phyloP scores from a whole-genome alignment of 805 yeast genomes.

The Priceomyces medius region DNA sequence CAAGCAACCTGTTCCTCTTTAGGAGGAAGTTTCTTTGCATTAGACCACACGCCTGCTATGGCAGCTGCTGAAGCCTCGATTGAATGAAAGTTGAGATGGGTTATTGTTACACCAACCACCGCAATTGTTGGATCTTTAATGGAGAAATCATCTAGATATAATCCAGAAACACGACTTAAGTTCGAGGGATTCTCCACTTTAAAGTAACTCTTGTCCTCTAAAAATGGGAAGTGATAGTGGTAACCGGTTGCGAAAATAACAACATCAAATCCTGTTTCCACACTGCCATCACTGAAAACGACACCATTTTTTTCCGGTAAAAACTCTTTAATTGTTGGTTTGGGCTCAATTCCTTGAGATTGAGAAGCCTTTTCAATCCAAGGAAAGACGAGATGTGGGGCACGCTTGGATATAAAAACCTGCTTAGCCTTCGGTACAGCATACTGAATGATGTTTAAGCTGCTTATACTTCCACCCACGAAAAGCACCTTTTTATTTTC shows the following conservation, averaged over 20 bases:
- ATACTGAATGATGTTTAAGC: conserved; percentile 46
- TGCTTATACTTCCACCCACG: conserved; percentile 43
- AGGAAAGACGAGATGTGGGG: conserved; percentile 26
- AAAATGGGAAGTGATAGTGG: conserved; percentile 46
- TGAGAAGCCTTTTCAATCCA: conserved; percentile 41
- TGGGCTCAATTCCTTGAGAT: conserved; percentile 30
- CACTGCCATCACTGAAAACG: conserved; percentile 25
- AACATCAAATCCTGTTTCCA: conserved; percentile 30
- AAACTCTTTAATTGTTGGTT: conserved; percentile 25
- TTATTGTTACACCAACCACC: conserved; percentile 38
- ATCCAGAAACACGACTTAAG: conserved; percentile 35
- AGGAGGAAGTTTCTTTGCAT: conserved; percentile 36
- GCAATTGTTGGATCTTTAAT: conserved; percentile 45
- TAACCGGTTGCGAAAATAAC: conserved; percentile 53
- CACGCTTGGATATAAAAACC: conserved; percentile 26
- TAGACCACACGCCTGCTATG: conserved; percentile 54
- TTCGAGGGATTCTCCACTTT: conserved; percentile 24
- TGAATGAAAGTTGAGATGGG: conserved; percentile 47
- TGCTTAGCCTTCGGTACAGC: conserved; percentile 24
- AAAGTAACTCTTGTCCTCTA: conserved; percentile 17
- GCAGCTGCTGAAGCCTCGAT: conserved; percentile 55
- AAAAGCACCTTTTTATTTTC: conserved; percentile 39
- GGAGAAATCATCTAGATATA: conserved; percentile 37
- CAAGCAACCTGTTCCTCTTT: conserved; percentile 37
- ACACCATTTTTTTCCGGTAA: conserved; percentile 24